phyloP scores from a whole-genome alignment of 2,329 filamentous ascomycete genomes.

The Xylaria sp. region DNA sequence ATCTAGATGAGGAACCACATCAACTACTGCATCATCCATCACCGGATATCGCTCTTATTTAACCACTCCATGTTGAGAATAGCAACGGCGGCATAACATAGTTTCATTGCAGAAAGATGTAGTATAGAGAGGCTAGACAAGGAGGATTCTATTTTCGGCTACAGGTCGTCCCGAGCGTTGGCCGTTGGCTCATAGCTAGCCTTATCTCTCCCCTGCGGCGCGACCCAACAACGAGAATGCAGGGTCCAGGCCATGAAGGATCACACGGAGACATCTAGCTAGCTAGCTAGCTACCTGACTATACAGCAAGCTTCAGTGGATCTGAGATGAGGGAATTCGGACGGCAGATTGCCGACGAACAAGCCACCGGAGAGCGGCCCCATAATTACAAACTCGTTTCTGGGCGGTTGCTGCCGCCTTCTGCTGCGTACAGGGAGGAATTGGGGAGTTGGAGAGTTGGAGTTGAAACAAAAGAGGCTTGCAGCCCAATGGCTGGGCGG shows the following conservation, averaged over 20 bases:
- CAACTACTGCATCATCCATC: conserved; percentile 5
- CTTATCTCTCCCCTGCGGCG: conserved; percentile 5
- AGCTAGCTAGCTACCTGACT: not conserved
- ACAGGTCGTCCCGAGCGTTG: conserved; percentile 15
- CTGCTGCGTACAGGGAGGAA: too few species aligned
- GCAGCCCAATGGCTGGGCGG: conserved; percentile 15
- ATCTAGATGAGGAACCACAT: conserved; percentile 16
- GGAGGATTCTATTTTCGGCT: conserved; percentile 31
- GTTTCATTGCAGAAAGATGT: conserved; percentile 1
- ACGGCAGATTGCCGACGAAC: conserved; percentile 18
- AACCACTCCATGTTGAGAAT: conserved; percentile 2
- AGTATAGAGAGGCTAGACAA: conserved; percentile 22
- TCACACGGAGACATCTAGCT: not conserved
- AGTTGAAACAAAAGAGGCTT: too few species aligned
- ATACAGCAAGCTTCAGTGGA: not conserved
- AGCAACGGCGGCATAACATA: not conserved
- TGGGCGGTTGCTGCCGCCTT: not conserved
- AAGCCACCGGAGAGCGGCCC: conserved; percentile 20
- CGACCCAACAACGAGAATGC: conserved; percentile 6
- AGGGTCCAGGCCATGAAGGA: not conserved
- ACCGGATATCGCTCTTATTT: conserved; percentile 29
- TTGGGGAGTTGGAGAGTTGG: too few species aligned
- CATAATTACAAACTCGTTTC: conserved; percentile 10
- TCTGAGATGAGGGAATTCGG: conserved; percentile 9
- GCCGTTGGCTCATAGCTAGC: too few species aligned